Evolutionary conservation across 169 alveolate species (phyloP).

Genomic region (Perkinsus olseni): DNA sequence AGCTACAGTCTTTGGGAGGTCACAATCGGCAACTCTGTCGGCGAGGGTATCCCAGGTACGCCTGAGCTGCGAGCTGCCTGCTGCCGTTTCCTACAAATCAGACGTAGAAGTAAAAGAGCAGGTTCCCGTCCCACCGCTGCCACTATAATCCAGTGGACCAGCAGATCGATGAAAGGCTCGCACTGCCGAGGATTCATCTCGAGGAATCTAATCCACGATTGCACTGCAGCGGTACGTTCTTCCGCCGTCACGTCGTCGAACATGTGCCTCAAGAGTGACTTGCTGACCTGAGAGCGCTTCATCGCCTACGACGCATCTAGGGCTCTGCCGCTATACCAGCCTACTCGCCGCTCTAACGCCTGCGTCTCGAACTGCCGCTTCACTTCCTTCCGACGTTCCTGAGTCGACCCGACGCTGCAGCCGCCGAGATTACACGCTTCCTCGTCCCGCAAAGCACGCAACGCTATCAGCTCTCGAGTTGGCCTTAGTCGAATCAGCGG

Average conservation of each 20-base stretch:
- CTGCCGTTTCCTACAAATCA: neutral
- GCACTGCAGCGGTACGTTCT: neutral
- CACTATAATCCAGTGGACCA: neutral
- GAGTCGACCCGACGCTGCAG: neutral
- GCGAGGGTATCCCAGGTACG: neutral
- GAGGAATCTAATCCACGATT: neutral
- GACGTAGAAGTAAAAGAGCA: neutral
- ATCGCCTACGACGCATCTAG: too few species aligned
- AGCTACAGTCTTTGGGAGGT: neutral
- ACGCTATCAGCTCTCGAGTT: neutral
- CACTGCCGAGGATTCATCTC: neutral
- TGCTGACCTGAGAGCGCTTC: neutral
- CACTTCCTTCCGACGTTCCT: neutral
- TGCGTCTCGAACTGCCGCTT: neutral
- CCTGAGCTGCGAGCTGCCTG: neutral
- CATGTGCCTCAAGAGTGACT: neutral
- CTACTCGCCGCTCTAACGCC: neutral
- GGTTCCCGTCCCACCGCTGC: neutral
- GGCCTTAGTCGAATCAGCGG: neutral
- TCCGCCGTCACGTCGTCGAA: neutral
- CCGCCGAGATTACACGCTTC: neutral
- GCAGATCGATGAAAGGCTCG: neutral
- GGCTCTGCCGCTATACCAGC: too few species aligned
- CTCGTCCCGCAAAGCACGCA: neutral
- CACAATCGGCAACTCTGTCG: neutral